A percentile compares a stretch with the other conserved stretches of the same genome.
Conservation (phyloP, 306 rosid genomes). For the Neltuma alba region DNA sequence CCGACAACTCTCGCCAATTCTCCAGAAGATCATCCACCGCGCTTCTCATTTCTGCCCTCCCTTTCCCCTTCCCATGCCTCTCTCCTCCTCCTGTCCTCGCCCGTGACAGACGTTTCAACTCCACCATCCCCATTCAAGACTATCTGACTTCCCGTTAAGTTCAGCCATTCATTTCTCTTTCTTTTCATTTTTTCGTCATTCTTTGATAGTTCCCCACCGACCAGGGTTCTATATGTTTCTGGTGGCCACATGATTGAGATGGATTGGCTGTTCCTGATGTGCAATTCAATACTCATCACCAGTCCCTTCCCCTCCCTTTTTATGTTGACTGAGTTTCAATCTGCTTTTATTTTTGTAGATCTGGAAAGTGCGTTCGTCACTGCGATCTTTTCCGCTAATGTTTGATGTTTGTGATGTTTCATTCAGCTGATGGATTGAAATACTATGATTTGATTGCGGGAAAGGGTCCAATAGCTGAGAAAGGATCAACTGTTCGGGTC, state of each 20-base stretch:
- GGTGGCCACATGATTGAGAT: too few relatives aligned
- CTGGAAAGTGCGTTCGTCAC: too few relatives aligned
- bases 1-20: not conserved
- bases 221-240: too few relatives aligned
- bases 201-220: too few relatives aligned
- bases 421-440: constrained; percentile 79
- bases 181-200: not conserved
- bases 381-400: not conserved
- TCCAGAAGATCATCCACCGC: constrained; percentile 67
- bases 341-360: too few relatives aligned
- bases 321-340: too few relatives aligned
- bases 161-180: not conserved
- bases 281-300: too few relatives aligned
- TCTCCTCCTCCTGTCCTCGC: constrained; percentile 51
- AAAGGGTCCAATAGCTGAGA: constrained; percentile 72
- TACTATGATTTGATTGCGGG: constrained; percentile 90
- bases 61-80: constrained; percentile 46
- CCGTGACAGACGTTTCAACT: constrained; percentile 76
- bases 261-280: not conserved
- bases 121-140: constrained; percentile 67
- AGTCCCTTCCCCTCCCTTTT: too few relatives aligned
- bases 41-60: constrained; percentile 61
- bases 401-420: not conserved
- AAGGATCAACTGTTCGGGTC: constrained; percentile 83
- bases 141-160: constrained; percentile 64